Conservation (phyloP, 495 filamentous ascomycete genomes). For the Xylaria palmicola region DNA sequence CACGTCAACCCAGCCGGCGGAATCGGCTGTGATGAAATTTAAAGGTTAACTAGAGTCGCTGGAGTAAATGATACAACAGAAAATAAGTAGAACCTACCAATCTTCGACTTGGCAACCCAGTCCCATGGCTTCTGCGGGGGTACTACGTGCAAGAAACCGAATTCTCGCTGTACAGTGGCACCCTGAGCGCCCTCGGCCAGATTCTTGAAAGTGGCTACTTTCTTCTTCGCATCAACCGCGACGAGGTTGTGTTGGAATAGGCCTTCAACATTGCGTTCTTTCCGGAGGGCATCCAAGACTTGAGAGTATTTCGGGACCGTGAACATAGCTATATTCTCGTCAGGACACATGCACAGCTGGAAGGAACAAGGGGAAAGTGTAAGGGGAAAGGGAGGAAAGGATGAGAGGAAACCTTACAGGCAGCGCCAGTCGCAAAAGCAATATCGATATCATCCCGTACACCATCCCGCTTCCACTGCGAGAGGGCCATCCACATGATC, state of each 20-base stretch:
- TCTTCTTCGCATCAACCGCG: slow-evolving; percentile 49
- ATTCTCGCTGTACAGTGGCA: slow-evolving; percentile 49
- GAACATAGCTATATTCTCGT: slow-evolving; percentile 51
- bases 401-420: slow-evolving; percentile 26
- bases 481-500: slow-evolving; percentile 68
- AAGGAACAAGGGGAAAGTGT: too few relatives aligned
- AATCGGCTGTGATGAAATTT: slow-evolving; percentile 43
- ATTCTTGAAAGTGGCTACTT: slow-evolving; percentile 33
- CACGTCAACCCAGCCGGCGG: slow-evolving; percentile 64
- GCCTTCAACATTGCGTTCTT: slow-evolving; percentile 63
- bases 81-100: slow-evolving; percentile 19
- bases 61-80: not conserved
- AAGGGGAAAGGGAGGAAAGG: too few relatives aligned
- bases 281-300: slow-evolving; percentile 58
- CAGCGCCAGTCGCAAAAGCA: slow-evolving; percentile 61
- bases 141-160: slow-evolving; percentile 54
- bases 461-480: slow-evolving; percentile 62
- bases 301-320: slow-evolving; percentile 68
- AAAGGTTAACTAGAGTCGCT: slow-evolving; percentile 10
- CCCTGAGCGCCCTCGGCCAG: slow-evolving; percentile 21
- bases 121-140: slow-evolving; percentile 33
- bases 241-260: slow-evolving; percentile 67
- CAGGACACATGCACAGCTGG: slow-evolving; percentile 9
- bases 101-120: slow-evolving; percentile 30
- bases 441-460: slow-evolving; percentile 62